Evolutionary conservation across 805 yeast genomes (phyloP).

Genomic region (Candida hispaniensis): DNA sequence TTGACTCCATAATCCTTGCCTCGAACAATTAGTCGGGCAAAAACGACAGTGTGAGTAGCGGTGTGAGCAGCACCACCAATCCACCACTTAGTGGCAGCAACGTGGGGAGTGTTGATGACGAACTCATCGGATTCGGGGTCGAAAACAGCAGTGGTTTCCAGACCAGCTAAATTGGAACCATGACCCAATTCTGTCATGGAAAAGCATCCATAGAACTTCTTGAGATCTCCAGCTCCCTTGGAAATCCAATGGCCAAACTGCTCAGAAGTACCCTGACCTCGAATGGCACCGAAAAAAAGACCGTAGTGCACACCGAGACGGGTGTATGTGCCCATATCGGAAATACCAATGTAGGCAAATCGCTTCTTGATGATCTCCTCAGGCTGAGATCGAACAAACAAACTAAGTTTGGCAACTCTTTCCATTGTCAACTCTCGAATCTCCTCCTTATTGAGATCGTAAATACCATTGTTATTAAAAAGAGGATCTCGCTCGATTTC

Average conservation of each 20-base stretch:
- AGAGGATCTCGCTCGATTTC: conserved; percentile 48
- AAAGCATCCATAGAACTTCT: conserved; percentile 63
- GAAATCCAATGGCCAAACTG: conserved; percentile 78
- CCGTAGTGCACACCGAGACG: conserved; percentile 85
- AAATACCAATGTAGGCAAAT: conserved; percentile 24
- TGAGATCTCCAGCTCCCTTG: conserved; percentile 36
- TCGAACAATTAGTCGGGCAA: conserved; percentile 70
- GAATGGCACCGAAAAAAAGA: conserved; percentile 65
- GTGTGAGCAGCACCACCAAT: conserved; percentile 97
- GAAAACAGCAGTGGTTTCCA: conserved; percentile 85
- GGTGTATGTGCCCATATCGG: conserved; percentile 71
- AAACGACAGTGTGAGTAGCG: conserved; percentile 77
- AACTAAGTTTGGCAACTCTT: conserved; percentile 26
- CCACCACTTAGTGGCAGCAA: conserved; percentile 98
- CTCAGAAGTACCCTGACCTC: conserved; percentile 78
- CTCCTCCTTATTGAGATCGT: conserved; percentile 38
- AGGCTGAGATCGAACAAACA: conserved; percentile 20
- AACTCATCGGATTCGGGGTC: conserved; percentile 56
- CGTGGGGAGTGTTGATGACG: conserved; percentile 71
- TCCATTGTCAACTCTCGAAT: conserved; percentile 31
- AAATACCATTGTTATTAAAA: conserved; percentile 35
- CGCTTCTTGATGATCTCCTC: conserved; percentile 25
- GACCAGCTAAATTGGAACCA: conserved; percentile 88
- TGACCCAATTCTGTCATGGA: conserved; percentile 91
- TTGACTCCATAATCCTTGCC: conserved; percentile 88